Base-by-base conservation (phyloP, 176 grass and related monocot genomes). In the Tillandsia fasciculata region DNA sequence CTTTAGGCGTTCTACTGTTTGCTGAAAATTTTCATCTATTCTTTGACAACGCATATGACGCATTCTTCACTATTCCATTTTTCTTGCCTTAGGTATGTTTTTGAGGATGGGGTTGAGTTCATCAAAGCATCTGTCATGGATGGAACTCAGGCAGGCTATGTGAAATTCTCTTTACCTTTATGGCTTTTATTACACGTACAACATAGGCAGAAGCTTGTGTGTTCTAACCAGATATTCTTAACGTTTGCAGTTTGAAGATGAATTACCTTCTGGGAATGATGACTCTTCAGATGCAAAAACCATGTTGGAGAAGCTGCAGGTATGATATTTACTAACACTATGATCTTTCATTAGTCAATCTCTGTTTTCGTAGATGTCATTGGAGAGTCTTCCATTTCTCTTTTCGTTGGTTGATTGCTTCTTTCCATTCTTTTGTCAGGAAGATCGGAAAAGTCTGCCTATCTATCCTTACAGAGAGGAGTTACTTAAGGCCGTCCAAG, bases 41-140 rank as follows among this genome's bases (percentile, higher is more conserved):
- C n/a, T 17, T 59, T 59, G 54, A 18, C 20, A 6, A 18, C 22
- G 20, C 17, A 59, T 20, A 42, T 59, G 54, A 59, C 10, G n/a
- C 20, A 14, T 59, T 59, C 54, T 59, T 72, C 59, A 29, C 20
- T 49, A 14, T 79, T 42, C 28, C 10, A 68, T 72, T 51, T 79
- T 79, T 73, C 14, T 29, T 75, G 87, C 68, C 12, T 29, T 75
- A 96, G 93, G 67, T 96, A 78, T 72, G 86, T 96, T 64, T 96
- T 87, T 79, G 93, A 92, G 85, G 86, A 90, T 84, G 79, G 83
- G 17, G 83, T 92, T 70, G 88, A 96, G 70, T 96, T 96, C 77
- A 83, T 96, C 70, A 96, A 92, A 79, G 87, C 83, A 65, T 88
- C 83, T 1, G 81, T 86, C 82, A 88, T 96, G 82, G 83, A 91